phyloP scores from a whole-genome alignment of 2,329 filamentous ascomycete species.

The Curvularia eragrostidis region DNA sequence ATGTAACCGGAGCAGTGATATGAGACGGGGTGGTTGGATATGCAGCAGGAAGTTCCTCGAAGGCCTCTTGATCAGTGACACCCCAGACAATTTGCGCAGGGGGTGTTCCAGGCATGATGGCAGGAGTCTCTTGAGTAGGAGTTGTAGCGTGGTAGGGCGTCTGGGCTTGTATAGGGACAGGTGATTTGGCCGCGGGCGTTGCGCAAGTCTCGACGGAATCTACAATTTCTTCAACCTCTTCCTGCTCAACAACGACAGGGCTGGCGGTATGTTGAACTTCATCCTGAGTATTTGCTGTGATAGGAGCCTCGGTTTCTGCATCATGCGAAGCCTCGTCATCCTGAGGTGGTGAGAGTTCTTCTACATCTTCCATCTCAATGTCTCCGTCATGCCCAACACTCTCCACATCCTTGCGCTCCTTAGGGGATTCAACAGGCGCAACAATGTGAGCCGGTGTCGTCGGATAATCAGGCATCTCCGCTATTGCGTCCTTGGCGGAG shows the following conservation, averaged over 20 bases:
- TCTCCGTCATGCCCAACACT: conserved; percentile 2
- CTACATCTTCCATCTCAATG: conserved; percentile 8
- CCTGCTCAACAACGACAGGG: not conserved
- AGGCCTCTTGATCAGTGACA: conserved; percentile 26
- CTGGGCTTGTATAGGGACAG: not conserved
- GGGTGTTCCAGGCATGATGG: conserved; percentile 11
- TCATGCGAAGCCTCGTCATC: conserved; percentile 1
- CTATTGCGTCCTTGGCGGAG: not conserved
- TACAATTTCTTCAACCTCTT: not conserved
- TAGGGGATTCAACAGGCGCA: not conserved
- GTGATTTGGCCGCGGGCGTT: conserved; percentile 10
- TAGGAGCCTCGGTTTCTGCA: not conserved
- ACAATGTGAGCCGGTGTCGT: conserved; percentile 13
- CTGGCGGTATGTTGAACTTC: not conserved
- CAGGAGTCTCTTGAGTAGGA: conserved; percentile 4
- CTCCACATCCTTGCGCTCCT: not conserved
- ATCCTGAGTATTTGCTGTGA: not conserved
- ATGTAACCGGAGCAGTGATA: conserved; percentile 15
- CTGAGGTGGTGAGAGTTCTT: conserved; percentile 2
- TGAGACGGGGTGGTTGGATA: conserved; percentile 23
- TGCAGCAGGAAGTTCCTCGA: conserved; percentile 18
- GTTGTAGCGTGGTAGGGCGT: conserved; percentile 9
- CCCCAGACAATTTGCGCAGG: conserved; percentile 18
- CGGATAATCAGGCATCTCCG: conserved; percentile 6
- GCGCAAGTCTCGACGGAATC: not conserved